Evolutionary conservation across 495 filamentous ascomycete genomes (phyloP), one percentile per base, ranked within the genome.

Genomic region (Podospora tetraspora): DNA sequence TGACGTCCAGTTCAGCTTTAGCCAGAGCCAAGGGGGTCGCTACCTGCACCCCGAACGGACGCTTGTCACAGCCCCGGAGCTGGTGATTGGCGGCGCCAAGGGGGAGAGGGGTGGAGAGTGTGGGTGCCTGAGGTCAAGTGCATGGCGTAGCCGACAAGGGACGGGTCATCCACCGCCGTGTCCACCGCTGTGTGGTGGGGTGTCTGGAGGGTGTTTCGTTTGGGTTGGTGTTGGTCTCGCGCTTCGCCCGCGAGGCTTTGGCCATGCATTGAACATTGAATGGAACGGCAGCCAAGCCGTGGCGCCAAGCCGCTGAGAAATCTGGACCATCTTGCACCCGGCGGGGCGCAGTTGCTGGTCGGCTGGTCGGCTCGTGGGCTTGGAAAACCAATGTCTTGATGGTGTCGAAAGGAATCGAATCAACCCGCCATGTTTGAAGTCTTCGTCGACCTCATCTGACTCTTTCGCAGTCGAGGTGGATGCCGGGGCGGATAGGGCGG

Each of bases 41-140:
- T 63, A 32, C 61, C 29, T 24, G 29, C 30, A 23, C 62, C 62
- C 13, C 24, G 62, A 64, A 64, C 24, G 62, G 62, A 56, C 34
- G 4, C 43, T n/a, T 52, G 43, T 52, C 43, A 52, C 43, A 52
- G 43, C 43, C 34, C 43, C 43, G 43, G 43, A n/a, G 16, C 9
- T 52, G 43, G 43, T 52, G 43, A 52, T 52, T 52, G 43, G 43
- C 43, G 43, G 19, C 16, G 16, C 43, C 43, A 52, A 52, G 43
- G 43, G 43, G 43, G 16, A n/a, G 43, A 19, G 7, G 43, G 43
- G 43, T 6, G 16, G 43, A 52, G 43, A 19, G 43, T 52, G 43
- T 52, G 43, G 43, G 43, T 52, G 43, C 43, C 43, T 52, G 43
- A 52, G 43, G 43, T 52, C 43, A 52, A 52, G 43, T 52, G 43